Base-by-base conservation (phyloP, 2,329 filamentous ascomycete species). In the Pseudocercospora pini-densiflorae region DNA sequence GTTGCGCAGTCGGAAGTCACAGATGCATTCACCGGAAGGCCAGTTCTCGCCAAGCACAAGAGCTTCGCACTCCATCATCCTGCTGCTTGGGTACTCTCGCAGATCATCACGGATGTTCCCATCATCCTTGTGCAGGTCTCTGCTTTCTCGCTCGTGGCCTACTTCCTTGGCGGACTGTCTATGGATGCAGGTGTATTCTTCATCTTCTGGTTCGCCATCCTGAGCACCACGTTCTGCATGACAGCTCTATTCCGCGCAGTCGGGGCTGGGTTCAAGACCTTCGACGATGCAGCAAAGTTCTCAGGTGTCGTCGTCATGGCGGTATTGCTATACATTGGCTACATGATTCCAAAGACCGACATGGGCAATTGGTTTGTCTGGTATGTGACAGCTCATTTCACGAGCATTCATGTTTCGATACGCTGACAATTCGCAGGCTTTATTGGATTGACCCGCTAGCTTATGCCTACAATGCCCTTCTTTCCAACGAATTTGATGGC, bases 1-100 rank as follows among this genome's bases (percentile, higher is more conserved):
- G 74, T 90, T 2, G 83, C 88, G 21, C 87, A 91, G 81, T 85
- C 88, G 0, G 89, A 92, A 74, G 88, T 91, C 1, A 88, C 84
- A 0, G 84, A 86, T 24, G 74, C 81, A 5, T 83, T 81, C 66
- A 74, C 73, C 6, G 80, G 81, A 59, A 76, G 82, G 16, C 80
- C 81, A 2, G 82, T 84, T 29, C 76, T 84, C 12, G 78, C 79
- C 58, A 83, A 83, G 67, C 82, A 84, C 54, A 75, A 76, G 27
- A 72, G 73, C 2, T 83, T 80, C 65, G 77, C 79, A 14, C 74
- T 74, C 61, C 74, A 76, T 60, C 73, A 73, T 51, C 75, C 76
- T 14, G 65, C 74, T 2, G 71, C 74, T 19, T 86, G 88, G 68
- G 85, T 85, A 0, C 78, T 86, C 0, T 85, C 86, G 0, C 79